phyloP scores from a whole-genome alignment of 2,329 filamentous ascomycete genomes.

The Curvularia spicifera region DNA sequence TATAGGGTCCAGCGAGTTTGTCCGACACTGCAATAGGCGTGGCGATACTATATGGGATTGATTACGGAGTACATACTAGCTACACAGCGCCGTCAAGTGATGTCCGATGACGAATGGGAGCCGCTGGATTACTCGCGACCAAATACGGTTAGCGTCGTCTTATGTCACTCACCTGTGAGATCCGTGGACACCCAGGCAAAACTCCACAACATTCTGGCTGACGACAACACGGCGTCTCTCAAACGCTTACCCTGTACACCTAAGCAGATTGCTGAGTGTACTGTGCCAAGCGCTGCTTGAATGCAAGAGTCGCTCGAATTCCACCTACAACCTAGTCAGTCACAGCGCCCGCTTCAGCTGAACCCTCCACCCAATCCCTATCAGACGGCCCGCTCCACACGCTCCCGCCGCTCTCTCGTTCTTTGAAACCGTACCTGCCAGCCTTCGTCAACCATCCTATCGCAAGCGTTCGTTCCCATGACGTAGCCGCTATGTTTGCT shows the following conservation, averaged over 20 bases:
- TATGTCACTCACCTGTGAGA: conserved; percentile 3
- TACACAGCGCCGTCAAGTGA: conserved; percentile 16
- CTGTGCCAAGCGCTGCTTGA: not conserved
- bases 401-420: not conserved
- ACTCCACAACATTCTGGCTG: not conserved
- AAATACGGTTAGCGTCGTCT: conserved; percentile 7
- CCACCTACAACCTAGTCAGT: not conserved
- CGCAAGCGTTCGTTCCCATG: not conserved
- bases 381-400: not conserved
- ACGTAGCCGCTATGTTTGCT: not conserved
- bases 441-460: not conserved
- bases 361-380: not conserved
- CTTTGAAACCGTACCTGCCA: not conserved
- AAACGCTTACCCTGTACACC: not conserved
- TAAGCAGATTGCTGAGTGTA: not conserved
- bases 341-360: not conserved
- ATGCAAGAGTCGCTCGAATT: not conserved
- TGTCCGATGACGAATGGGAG: conserved; percentile 19
- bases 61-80: not conserved
- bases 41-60: conserved; percentile 8
- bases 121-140: conserved; percentile 17
- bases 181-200: not conserved
- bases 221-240: not conserved
- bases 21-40: not conserved
- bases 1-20: not conserved